These are phyloP conservation scores for Monosporozyma siamensis DNA, from an alignment of 805 yeast species.

Conservation along the genomic window DNA sequence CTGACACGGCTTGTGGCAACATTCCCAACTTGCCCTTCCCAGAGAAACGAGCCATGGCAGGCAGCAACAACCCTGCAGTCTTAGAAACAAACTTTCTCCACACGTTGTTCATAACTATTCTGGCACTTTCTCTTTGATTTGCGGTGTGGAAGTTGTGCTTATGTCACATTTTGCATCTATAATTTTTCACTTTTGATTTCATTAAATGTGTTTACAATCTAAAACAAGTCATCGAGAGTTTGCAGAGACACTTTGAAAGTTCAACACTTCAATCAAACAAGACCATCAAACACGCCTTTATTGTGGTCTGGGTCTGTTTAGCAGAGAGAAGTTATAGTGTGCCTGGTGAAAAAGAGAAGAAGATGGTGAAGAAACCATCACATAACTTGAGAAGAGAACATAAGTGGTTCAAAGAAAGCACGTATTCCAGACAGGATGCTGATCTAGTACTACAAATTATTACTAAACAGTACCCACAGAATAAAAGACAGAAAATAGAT, in stretches of 20 bases:
- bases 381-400: slow-evolving; percentile 28
- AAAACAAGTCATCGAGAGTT: too few relatives aligned
- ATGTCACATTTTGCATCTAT: too few relatives aligned
- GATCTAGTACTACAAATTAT: slow-evolving; percentile 12
- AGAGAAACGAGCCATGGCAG: background rate
- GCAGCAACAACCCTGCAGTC: background rate
- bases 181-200: too few relatives aligned
- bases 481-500: background rate
- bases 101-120: too few relatives aligned
- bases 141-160: too few relatives aligned
- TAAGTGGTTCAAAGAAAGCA: slow-evolving; percentile 26
- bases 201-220: too few relatives aligned
- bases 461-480: slow-evolving; percentile 8
- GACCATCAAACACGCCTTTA: too few relatives aligned
- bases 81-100: background rate
- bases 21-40: background rate
- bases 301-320: too few relatives aligned
- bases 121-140: too few relatives aligned
- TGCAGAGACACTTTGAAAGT: too few relatives aligned
- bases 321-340: too few relatives aligned
- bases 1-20: background rate
- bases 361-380: slow-evolving; percentile 28
- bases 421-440: slow-evolving; percentile 12
- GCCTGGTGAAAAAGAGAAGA: background rate
- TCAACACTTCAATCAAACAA: too few relatives aligned